These are phyloP conservation scores for Vitis hybrid DNA, from an alignment of 177 flowering plant genomes.

Conservation along the genomic window DNA sequence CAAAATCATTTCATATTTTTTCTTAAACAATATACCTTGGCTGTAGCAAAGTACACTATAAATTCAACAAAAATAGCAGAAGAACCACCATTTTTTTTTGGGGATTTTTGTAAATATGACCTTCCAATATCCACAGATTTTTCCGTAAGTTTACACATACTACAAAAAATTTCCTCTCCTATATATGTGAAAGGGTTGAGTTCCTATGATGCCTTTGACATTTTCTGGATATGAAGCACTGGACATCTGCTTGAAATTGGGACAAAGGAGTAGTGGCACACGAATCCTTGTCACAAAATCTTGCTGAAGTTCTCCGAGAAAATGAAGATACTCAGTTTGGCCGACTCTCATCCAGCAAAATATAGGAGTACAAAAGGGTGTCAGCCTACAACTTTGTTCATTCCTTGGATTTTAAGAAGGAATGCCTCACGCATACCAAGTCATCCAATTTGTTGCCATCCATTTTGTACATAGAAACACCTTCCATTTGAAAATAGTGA, in stretches of 20 bases:
- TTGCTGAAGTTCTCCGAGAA: not conserved
- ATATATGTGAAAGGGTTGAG: not conserved
- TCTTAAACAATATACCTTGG: too few relatives aligned
- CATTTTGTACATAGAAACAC: constrained; percentile 87
- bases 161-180: not conserved
- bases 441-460: constrained; percentile 96
- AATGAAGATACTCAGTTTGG: not conserved
- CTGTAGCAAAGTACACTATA: too few relatives aligned
- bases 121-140: too few relatives aligned
- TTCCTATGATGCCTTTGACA: not conserved
- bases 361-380: not conserved
- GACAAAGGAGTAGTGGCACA: not conserved
- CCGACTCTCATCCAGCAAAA: not conserved
- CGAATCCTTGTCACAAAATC: not conserved
- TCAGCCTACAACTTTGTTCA: constrained; percentile 3
- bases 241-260: not conserved
- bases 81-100: too few relatives aligned
- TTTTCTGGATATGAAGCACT: not conserved
- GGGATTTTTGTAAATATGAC: too few relatives aligned
- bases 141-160: too few relatives aligned
- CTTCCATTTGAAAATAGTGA: constrained; percentile 73
- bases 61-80: too few relatives aligned
- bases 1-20: too few relatives aligned
- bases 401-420: constrained; percentile 30
- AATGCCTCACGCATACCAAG: constrained; percentile 85